Conservation (phyloP, 371 early-diverging fungal species). For the Mortierella sp. region DNA sequence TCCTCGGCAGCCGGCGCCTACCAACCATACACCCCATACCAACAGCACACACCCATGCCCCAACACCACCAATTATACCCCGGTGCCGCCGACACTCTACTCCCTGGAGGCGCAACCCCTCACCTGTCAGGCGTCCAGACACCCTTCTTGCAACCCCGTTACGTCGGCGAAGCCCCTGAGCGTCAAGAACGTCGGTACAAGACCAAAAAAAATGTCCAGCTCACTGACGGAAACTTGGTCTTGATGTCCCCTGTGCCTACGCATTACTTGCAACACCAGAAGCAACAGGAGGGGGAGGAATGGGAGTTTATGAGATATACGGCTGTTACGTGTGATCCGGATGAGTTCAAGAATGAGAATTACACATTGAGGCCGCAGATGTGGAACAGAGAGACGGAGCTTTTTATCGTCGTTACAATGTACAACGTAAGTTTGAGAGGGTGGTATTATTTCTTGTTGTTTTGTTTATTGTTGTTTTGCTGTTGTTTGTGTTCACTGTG, state of each 20-base stretch:
- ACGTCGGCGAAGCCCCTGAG: conserved; percentile 61
- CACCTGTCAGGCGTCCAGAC: conserved; percentile 22
- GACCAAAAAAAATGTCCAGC: conserved; percentile 60
- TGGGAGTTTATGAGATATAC: conserved; percentile 81
- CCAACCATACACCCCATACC: conserved; percentile 1
- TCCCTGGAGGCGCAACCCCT: neutral
- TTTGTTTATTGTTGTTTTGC: conserved; percentile 4
- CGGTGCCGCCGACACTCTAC: neutral
- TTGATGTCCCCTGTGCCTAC: conserved; percentile 68
- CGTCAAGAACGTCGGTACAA: conserved; percentile 69
- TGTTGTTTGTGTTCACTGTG: neutral
- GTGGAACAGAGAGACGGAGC: conserved; percentile 67
- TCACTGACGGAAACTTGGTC: conserved; percentile 66
- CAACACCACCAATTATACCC: conserved; percentile 8
- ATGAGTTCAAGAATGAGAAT: conserved; percentile 63
- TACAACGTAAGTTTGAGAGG: conserved; percentile 61
- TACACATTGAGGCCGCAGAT: conserved; percentile 65
- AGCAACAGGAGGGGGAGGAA: conserved; percentile 65
- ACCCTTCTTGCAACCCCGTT: conserved; percentile 48
- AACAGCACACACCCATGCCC: conserved; percentile 11
- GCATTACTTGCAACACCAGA: conserved; percentile 59
- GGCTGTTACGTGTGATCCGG: conserved; percentile 75
- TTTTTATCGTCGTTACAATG: conserved; percentile 82
- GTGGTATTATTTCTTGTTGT: neutral
- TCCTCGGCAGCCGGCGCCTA: neutral